phyloP scores from a whole-genome alignment of 148 eudicot genomes.

The Pouteria glomerata region DNA sequence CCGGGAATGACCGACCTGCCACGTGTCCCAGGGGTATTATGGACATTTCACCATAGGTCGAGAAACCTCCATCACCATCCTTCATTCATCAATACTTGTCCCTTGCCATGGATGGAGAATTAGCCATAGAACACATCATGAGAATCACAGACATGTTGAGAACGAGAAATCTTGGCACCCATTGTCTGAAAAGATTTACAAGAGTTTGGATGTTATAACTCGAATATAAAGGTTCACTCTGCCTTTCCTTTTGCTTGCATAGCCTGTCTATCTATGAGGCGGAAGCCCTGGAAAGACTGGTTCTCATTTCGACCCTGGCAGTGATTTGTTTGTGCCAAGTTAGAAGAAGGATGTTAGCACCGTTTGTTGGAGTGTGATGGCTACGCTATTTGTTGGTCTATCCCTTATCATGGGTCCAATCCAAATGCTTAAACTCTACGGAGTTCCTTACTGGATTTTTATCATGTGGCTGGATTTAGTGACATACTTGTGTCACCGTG shows the following conservation, averaged over 20 bases:
- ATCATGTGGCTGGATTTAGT: slow-evolving; percentile 40
- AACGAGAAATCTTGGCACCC: slow-evolving; percentile 61
- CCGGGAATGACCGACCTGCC: too few relatives aligned
- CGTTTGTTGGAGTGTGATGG: slow-evolving; percentile 50
- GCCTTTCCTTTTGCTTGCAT: slow-evolving; percentile 56
- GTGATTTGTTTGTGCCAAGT: slow-evolving; percentile 38
- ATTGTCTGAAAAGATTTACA: slow-evolving; percentile 41
- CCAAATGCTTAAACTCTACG: slow-evolving; percentile 43
- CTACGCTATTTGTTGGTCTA: slow-evolving; percentile 30
- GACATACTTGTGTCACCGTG: slow-evolving; percentile 46
- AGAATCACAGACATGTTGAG: slow-evolving; percentile 52
- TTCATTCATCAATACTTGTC: too few relatives aligned
- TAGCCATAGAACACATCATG: slow-evolving; percentile 61
- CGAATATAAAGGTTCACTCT: slow-evolving; percentile 35
- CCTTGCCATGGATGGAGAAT: slow-evolving; percentile 32
- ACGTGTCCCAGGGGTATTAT: too few relatives aligned
- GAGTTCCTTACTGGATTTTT: slow-evolving; percentile 35
- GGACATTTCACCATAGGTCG: too few relatives aligned
- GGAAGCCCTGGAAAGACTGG: slow-evolving; percentile 56
- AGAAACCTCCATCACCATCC: too few relatives aligned
- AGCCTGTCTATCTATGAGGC: slow-evolving; percentile 46
- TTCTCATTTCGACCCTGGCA: slow-evolving; percentile 47
- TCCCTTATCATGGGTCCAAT: slow-evolving; percentile 43
- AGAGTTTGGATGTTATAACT: slow-evolving; percentile 28
- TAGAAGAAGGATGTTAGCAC: slow-evolving; percentile 47